Conservation (phyloP, 2,329 filamentous ascomycete species). For the Sporothrix euskadiensis region DNA sequence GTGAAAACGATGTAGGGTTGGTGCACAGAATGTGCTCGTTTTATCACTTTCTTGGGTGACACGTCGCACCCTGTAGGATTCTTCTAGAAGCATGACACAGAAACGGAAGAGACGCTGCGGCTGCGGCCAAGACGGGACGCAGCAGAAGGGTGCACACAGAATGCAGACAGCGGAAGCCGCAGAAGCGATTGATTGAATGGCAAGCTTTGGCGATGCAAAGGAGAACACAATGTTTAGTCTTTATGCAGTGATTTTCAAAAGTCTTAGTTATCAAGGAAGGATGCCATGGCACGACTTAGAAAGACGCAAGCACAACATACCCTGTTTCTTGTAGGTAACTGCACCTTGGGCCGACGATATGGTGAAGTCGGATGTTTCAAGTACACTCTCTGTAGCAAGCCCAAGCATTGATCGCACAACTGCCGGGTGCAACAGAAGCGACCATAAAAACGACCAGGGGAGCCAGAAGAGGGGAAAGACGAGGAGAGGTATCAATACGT, state of each 20-base stretch:
- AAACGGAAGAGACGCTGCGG: not conserved
- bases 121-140: not conserved
- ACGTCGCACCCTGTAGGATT: not conserved
- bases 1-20: not conserved
- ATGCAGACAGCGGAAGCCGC: not conserved
- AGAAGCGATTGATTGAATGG: not conserved
- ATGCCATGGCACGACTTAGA: not conserved
- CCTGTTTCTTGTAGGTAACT: not conserved
- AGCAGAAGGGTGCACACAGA: not conserved
- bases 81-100: not conserved
- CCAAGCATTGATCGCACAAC: not conserved
- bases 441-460: not conserved
- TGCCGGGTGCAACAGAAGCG: not conserved
- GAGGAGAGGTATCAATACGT: not conserved
- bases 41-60: not conserved
- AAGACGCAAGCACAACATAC: not conserved
- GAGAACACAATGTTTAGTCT: not conserved
- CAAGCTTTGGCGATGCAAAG: not conserved
- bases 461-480: not conserved
- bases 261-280: not conserved
- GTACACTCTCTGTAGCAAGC: not conserved
- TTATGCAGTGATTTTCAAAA: not conserved
- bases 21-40: not conserved
- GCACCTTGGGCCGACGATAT: not conserved
- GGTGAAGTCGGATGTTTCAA: not conserved